These are phyloP conservation scores for Adansonia digitata DNA, from an alignment of 345 rosid species.

Conservation along the genomic window DNA sequence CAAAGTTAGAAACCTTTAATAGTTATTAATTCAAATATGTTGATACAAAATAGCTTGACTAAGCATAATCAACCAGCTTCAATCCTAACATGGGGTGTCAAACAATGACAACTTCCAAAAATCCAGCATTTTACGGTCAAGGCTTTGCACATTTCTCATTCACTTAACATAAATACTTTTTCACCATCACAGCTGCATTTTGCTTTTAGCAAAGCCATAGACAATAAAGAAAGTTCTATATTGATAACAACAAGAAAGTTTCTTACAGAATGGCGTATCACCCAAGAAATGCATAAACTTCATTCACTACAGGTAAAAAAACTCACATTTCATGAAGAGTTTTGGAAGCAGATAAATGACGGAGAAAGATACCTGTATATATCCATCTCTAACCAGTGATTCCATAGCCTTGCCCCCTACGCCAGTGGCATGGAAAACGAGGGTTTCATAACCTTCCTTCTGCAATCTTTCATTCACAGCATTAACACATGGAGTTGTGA, in stretches of 20 bases:
- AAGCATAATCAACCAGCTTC: conserved; percentile 2
- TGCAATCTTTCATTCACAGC: conserved; percentile 59
- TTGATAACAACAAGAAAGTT: background rate
- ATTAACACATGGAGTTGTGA: conserved; percentile 79
- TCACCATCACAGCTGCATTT: background rate
- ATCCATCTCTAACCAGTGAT: conserved; percentile 68
- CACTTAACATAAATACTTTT: background rate
- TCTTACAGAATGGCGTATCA: background rate
- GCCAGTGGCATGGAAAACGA: conserved; percentile 95
- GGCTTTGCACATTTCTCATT: background rate
- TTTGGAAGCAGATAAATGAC: background rate
- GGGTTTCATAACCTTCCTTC: conserved; percentile 69
- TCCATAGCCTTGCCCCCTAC: conserved; percentile 97
- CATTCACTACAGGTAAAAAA: background rate
- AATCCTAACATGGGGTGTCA: background rate
- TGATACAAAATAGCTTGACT: background rate
- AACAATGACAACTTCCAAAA: background rate
- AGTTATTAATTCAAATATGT: background rate
- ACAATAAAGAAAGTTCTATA: background rate
- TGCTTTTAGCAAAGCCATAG: background rate
- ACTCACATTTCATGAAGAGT: background rate
- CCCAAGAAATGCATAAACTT: background rate
- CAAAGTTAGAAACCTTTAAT: background rate
- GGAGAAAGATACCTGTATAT: conserved; percentile 57
- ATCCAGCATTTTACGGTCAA: background rate